A percentile compares a stretch with the other conserved stretches of the same genome.
phyloP scores from a whole-genome alignment of 768 basidiomycete species.

The Tylopilus intermedius region DNA sequence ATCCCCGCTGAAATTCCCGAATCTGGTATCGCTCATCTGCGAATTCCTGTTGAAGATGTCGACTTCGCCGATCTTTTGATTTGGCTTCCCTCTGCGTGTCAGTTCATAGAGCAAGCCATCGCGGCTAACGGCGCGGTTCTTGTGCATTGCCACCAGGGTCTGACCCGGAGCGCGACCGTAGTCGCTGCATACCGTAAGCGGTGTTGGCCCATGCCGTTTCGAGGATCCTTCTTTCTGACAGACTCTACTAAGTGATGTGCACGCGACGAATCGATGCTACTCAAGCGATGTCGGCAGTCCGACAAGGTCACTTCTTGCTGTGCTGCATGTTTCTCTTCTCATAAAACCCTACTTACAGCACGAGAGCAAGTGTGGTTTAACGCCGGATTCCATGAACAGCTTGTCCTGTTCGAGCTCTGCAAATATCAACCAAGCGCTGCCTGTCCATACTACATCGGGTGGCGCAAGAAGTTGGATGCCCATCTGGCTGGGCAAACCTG shows the following conservation, averaged over 20 bases:
- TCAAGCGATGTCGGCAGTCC: conserved; percentile 55
- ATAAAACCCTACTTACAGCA: conserved; percentile 34
- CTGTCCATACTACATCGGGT: conserved; percentile 63
- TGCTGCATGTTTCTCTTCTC: conserved; percentile 4
- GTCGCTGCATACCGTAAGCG: conserved; percentile 72
- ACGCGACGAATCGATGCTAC: conserved; percentile 51
- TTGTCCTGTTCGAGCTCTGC: conserved; percentile 71
- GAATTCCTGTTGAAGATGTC: conserved; percentile 65
- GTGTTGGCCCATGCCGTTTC: neutral
- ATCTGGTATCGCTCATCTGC: conserved; percentile 65
- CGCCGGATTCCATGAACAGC: conserved; percentile 75
- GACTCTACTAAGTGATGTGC: conserved; percentile 54
- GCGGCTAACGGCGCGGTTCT: conserved; percentile 55
- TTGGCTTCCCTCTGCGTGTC: conserved; percentile 59
- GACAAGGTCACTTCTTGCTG: conserved; percentile 42
- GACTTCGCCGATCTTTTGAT: conserved; percentile 67
- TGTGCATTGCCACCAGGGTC: conserved; percentile 63
- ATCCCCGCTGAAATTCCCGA: conserved; percentile 68
- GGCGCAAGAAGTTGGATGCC: conserved; percentile 54
- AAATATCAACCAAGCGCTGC: conserved; percentile 55
- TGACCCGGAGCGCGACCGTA: conserved; percentile 64
- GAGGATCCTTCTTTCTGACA: conserved; percentile 9
- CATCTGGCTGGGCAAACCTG: conserved; percentile 35
- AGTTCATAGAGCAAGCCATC: conserved; percentile 61
- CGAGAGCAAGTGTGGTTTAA: conserved; percentile 77